phyloP scores from a whole-genome alignment of 257 asterid genomes.

The Jacaranda mimosifolia region DNA sequence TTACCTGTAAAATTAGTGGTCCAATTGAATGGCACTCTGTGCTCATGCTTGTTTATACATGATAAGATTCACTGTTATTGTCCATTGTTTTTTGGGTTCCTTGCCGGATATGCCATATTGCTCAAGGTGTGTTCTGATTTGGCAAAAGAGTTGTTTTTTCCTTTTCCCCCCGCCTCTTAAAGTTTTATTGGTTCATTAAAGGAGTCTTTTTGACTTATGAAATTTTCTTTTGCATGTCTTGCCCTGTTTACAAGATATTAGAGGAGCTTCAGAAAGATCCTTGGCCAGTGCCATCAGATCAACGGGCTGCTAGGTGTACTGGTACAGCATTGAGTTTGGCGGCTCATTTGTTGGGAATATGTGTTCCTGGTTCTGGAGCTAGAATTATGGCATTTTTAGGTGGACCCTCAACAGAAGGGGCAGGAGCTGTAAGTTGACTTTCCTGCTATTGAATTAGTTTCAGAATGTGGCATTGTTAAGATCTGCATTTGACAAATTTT shows the following conservation, averaged over 20 bases:
- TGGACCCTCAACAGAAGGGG: constrained; percentile 97
- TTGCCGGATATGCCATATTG: neutral
- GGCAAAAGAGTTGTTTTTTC: neutral
- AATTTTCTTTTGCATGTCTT: constrained; percentile 31
- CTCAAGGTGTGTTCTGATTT: constrained; percentile 13
- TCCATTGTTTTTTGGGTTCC: neutral
- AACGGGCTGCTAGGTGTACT: constrained; percentile 90
- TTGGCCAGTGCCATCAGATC: constrained; percentile 94
- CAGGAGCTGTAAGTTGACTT: constrained; percentile 77
- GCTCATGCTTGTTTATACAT: neutral
- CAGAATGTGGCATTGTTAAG: constrained; percentile 1
- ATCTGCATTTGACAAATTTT: constrained; percentile 10
- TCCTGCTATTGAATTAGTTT: constrained; percentile 18
- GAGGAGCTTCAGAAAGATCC: constrained; percentile 99
- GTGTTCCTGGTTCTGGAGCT: constrained; percentile 98
- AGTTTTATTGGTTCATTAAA: too few species aligned
- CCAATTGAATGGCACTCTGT: neutral
- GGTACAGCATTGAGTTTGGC: constrained; percentile 95
- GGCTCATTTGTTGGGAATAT: constrained; percentile 91
- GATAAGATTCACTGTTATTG: neutral
- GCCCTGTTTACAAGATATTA: constrained; percentile 64
- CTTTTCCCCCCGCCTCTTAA: too few species aligned
- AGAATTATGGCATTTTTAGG: constrained; percentile 96
- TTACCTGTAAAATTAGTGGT: constrained; percentile 19
- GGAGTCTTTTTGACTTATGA: constrained; percentile 26